Base-by-base conservation (phyloP, 169 alveolate genomes). In the Babesia ovata region DNA sequence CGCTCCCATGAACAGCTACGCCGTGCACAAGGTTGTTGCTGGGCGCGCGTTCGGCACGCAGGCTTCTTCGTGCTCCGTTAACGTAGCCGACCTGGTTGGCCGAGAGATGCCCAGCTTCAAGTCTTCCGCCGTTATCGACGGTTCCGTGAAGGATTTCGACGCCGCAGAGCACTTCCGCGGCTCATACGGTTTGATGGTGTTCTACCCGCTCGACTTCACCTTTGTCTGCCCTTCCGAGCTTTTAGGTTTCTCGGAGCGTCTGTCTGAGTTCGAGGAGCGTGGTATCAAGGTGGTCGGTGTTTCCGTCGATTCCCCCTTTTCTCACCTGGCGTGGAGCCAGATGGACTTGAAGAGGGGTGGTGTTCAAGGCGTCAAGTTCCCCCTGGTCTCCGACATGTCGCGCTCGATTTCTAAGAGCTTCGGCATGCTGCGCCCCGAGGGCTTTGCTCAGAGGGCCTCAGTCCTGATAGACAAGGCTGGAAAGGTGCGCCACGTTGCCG, bases 211-310 rank as follows among this genome's bases (percentile, higher is more conserved):
- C 76, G 91, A 90, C 66, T 90, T 85, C 50, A 90, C 94, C 50
- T 90, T 90, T 49, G 94, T 90, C 24, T 90, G 94, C 46, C 94
- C 94, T 24, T 82, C 94, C 33, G 94, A 90, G 87, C 82, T 90
- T 28, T 70, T 90, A 72, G 92, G 90, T 45, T 88, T 90, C 44
- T 81, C 90, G 44, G 90, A 85, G 54, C 86, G 92, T 36, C 63
- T 82, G 22, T 52, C 79, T 39, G 85, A 79, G 24, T 90, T 90
- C 75, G 89, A 87, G 59, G 70, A 77, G 33, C 74, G 90, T 39
- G 81, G 82, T 54, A 88, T 89, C 44, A 88, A 90, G 74, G 79
- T 90, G 44, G 60, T 88, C 52, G 94, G 93, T 22, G 85, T 90
- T 39, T 87, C 93, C 12, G 93, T 90, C 57, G 94, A 90, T 53